phyloP scores from a whole-genome alignment of 805 yeast genomes.

The Teunomyces barrocoloradensis region DNA sequence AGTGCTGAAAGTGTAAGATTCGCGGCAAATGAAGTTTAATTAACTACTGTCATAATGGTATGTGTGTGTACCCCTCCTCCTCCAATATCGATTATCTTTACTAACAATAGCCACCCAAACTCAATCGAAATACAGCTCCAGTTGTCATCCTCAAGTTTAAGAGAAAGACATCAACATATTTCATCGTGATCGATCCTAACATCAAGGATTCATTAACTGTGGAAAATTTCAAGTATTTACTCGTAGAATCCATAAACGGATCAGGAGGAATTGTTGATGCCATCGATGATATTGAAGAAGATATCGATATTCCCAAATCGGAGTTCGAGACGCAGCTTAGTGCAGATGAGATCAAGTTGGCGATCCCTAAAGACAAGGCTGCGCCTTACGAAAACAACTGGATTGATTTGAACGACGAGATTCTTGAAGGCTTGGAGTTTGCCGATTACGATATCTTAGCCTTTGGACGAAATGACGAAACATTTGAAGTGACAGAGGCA shows the following conservation, averaged over 20 bases:
- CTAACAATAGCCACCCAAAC: conserved; percentile 16
- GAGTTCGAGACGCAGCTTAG: conserved; percentile 17
- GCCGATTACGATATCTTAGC: conserved; percentile 43
- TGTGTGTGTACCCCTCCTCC: background rate
- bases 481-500: conserved; percentile 33
- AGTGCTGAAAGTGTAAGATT: background rate
- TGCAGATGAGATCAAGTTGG: conserved; percentile 32
- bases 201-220: conserved; percentile 19
- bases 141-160: conserved; percentile 37
- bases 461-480: conserved; percentile 36
- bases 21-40: background rate
- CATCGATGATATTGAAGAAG: conserved; percentile 23
- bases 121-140: conserved; percentile 7
- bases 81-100: background rate
- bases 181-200: conserved; percentile 15
- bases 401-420: conserved; percentile 29
- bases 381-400: conserved; percentile 35
- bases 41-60: background rate
- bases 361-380: conserved; percentile 39
- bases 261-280: conserved; percentile 47
- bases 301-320: conserved; percentile 40
- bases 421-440: conserved; percentile 27
- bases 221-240: conserved; percentile 17
- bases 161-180: conserved; percentile 28
- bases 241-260: conserved; percentile 39